phyloP scores from a whole-genome alignment of 2,329 filamentous ascomycete species.

The Fusarium globosum region DNA sequence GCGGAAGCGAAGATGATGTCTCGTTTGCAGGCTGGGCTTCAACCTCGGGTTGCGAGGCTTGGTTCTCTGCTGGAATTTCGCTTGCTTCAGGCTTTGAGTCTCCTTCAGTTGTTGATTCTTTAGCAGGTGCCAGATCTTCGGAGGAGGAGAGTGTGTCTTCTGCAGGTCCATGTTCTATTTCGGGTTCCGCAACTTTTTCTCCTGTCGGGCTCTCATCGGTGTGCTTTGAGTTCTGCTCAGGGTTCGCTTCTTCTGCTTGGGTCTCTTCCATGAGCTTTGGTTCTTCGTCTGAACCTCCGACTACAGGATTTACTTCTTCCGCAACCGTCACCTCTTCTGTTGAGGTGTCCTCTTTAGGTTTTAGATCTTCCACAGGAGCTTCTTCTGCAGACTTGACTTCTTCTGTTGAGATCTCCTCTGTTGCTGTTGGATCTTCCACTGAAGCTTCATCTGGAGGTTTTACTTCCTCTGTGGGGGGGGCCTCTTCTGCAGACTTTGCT shows the following conservation, averaged over 20 bases:
- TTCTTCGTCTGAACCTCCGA: neutral
- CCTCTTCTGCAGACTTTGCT: neutral
- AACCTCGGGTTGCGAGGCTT: conserved; percentile 5
- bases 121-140: neutral
- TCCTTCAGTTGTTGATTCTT: conserved; percentile 5
- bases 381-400: neutral
- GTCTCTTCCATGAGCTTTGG: neutral
- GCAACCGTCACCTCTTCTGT: neutral
- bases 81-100: neutral
- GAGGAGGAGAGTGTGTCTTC: neutral
- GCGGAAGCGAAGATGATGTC: neutral
- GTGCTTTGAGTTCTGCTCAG: neutral
- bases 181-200: neutral
- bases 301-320: neutral
- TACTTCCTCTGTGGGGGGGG: neutral
- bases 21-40: conserved; percentile 4
- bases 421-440: neutral
- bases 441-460: neutral
- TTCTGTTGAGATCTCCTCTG: neutral
- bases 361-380: neutral
- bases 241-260: neutral
- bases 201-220: neutral
- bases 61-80: neutral
- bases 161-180: neutral
- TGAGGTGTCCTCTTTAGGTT: neutral